Conservation (phyloP, 345 rosid genomes). For the Populus euphratica region DNA sequence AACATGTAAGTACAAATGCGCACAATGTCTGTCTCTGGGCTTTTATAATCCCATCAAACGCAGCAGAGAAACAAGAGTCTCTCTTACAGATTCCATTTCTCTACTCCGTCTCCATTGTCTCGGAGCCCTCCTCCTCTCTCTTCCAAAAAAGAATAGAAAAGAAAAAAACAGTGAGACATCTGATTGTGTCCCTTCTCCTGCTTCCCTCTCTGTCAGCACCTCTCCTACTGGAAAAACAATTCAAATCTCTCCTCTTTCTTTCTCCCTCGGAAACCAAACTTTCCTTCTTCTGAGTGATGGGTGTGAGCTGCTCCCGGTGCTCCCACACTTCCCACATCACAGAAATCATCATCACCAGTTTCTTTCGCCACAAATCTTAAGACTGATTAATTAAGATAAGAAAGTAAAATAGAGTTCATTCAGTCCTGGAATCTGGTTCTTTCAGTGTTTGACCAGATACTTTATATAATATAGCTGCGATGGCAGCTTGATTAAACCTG, state of each 20-base stretch:
- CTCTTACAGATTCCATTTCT: background rate
- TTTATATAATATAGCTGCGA: constrained; percentile 4
- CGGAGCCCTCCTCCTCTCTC: background rate
- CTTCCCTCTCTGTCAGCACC: background rate
- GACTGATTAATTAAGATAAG: background rate
- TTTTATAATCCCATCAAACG: constrained; percentile 18
- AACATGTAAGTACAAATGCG: constrained; percentile 5
- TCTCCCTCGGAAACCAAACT: background rate
- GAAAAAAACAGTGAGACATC: background rate
- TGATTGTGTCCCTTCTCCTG: background rate
- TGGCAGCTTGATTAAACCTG: constrained; percentile 22
- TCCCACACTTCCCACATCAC: constrained; percentile 72
- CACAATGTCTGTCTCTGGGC: background rate
- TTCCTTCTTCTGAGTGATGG: constrained; percentile 53
- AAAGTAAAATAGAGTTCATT: background rate
- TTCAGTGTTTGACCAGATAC: constrained; percentile 2
- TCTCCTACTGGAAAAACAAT: background rate
- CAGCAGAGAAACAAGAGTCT: background rate
- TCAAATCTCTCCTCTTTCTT: background rate
- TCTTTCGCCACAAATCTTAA: constrained; percentile 68
- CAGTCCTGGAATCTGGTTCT: constrained; percentile 2
- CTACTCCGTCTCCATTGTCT: background rate
- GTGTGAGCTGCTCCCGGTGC: constrained; percentile 51
- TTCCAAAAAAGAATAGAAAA: too few species aligned
- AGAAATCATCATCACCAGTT: constrained; percentile 73